Evolutionary conservation across 2,329 filamentous ascomycete species (phyloP), one percentile per base, ranked within the genome.

Genomic region (Trichophyton simii): DNA sequence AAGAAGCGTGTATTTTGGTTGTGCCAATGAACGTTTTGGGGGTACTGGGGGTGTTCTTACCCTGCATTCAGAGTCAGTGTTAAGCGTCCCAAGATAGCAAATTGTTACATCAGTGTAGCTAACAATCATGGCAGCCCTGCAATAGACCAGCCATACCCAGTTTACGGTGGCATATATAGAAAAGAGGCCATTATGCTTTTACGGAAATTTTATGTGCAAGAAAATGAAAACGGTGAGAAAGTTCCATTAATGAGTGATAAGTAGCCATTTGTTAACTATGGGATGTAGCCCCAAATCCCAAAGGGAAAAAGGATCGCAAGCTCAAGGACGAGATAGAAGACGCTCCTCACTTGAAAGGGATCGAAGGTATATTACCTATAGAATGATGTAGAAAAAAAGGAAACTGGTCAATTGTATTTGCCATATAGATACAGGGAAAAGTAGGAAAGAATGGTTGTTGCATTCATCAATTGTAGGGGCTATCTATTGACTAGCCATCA

Each of bases 21-120:
- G 91, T 63, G 84, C 88, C 68, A 99, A 99, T 73, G 94, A 99
- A 77, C 89, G 95, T 62, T 99, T 99, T 76, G 94, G 94, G 6
- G 94, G 95, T 36, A 96, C 91, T 15, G 94, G 94, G 1, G 92
- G 95, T 60, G 94, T 99, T 13, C 85, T 99, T 72, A 87, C 86
- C 67, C 84, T 97, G 60, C 91, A 97, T 73, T 79, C 79, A n/a
- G 82, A 85, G 80, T 82, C 67, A 66, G 79, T 74, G 28, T 31
- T 31, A 31, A 31, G 6, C 28, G 6, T 31, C 28, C 5, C 46
- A 62, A 6, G 15, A n/a, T n/a, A 18, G 41, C 41, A 44, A 13
- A 38, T 9, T 38, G 8, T 7, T 4, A 38, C 11, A 38, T 3
- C 2, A 13, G 34, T 11, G 34, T 25, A n/a, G 46, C 46, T 52